Percentiles rank a stretch among this genome's conserved stretches.
Evolutionary conservation across 805 yeast genomes (phyloP).

Genomic region (Metahyphopichia silvanorum): DNA sequence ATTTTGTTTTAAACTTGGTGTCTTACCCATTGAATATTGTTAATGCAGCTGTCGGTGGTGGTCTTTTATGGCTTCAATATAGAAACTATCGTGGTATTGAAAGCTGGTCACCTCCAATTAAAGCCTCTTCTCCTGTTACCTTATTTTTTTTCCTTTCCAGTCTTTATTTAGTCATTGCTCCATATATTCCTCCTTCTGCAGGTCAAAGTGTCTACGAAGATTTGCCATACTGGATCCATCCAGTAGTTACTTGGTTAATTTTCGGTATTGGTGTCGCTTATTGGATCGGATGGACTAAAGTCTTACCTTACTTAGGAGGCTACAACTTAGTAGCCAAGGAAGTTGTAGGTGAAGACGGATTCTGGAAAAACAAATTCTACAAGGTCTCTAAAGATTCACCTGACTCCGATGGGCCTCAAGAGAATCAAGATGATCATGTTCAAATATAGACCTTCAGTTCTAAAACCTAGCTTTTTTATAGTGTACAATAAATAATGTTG

Average conservation of each 20-base stretch:
- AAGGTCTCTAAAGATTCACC: conserved; percentile 21
- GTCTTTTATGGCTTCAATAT: conserved; percentile 56
- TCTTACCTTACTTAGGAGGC: conserved; percentile 54
- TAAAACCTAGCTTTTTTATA: too few relatives aligned
- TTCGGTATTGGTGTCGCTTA: conserved; percentile 63
- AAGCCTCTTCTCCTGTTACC: conserved; percentile 61
- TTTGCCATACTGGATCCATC: conserved; percentile 75
- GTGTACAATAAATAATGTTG: too few relatives aligned
- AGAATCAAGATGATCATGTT: too few relatives aligned
- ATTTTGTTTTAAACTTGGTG: conserved; percentile 73
- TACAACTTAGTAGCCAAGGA: conserved; percentile 53
- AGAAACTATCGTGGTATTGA: conserved; percentile 46
- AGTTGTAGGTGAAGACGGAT: conserved; percentile 62
- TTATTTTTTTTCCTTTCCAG: conserved; percentile 64
- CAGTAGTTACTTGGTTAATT: conserved; percentile 80
- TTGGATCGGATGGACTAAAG: conserved; percentile 61
- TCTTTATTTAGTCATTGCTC: conserved; percentile 68
- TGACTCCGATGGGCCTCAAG: conserved; percentile 1
- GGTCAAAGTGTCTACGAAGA: conserved; percentile 67
- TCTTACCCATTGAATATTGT: conserved; percentile 80
- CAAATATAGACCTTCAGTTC: too few relatives aligned
- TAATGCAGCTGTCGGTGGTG: conserved; percentile 61
- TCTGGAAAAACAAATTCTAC: conserved; percentile 63
- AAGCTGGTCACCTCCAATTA: conserved; percentile 71
- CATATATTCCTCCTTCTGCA: conserved; percentile 69